Conservation (phyloP, 2,329 filamentous ascomycete genomes). For the Epichloe gansuensis region DNA sequence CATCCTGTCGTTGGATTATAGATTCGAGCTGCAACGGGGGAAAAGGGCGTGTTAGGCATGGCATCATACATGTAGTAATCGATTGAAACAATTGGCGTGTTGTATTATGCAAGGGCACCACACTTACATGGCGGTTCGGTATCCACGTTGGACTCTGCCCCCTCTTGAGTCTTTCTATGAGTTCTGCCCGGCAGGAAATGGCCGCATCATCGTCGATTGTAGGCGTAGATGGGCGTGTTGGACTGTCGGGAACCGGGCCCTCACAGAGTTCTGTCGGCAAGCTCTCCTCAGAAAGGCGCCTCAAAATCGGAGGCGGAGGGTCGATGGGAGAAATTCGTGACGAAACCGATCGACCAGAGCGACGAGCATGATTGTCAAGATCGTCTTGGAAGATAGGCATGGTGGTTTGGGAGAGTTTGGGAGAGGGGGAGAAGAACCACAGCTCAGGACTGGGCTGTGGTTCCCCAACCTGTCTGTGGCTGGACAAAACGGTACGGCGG, state of each 20-base stretch:
- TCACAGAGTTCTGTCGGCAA: constrained; percentile 49
- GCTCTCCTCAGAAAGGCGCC: constrained; percentile 43
- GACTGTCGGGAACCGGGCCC: constrained; percentile 36
- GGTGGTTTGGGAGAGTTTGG: constrained; percentile 11
- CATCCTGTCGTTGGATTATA: constrained; percentile 15
- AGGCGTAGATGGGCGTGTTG: constrained; percentile 14
- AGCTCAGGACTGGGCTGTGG: constrained; percentile 16
- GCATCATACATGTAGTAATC: not conserved
- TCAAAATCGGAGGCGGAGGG: constrained; percentile 9
- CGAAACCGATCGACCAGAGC: constrained; percentile 13
- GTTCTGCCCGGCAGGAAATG: constrained; percentile 53
- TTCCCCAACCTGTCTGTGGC: constrained; percentile 5
- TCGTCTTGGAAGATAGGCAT: constrained; percentile 50
- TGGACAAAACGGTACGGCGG: constrained; percentile 6
- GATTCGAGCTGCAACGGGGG: constrained; percentile 24
- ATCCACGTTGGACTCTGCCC: constrained; percentile 66
- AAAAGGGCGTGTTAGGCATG: not conserved
- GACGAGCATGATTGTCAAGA: constrained; percentile 22
- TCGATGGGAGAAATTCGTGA: constrained; percentile 9
- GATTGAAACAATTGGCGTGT: not conserved
- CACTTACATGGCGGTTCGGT: constrained; percentile 46
- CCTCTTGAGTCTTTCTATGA: constrained; percentile 76
- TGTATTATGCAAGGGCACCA: not conserved
- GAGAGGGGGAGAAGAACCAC: constrained; percentile 17
- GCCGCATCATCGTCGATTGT: constrained; percentile 15